Evolutionary conservation across 164 flowering plant genomes (phyloP).

Genomic region (Macadamia tetraphylla): DNA sequence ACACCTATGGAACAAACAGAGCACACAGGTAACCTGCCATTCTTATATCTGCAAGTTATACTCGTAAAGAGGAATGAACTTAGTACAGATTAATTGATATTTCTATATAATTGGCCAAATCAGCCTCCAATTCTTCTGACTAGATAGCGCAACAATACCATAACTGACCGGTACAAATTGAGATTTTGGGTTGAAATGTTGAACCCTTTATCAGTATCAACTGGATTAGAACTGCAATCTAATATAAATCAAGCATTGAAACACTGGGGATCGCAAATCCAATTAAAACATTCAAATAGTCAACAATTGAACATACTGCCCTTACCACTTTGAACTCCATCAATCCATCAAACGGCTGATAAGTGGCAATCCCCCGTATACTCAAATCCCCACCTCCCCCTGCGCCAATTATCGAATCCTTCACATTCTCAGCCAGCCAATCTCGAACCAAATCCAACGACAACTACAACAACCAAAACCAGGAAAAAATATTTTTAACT

Average conservation of each 20-base stretch:
- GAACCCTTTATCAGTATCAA: not conserved
- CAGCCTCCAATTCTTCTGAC: too few species aligned
- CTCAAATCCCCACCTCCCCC: slow-evolving; percentile 36
- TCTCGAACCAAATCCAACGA: slow-evolving; percentile 65
- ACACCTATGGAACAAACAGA: too few species aligned
- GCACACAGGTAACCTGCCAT: too few species aligned
- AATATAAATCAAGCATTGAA: not conserved
- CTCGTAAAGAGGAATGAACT: too few species aligned
- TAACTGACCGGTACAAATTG: not conserved
- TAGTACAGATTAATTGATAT: too few species aligned
- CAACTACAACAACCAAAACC: slow-evolving; percentile 43
- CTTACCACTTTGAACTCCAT: slow-evolving; percentile 78
- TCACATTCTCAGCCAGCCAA: slow-evolving; percentile 59
- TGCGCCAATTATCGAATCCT: slow-evolving; percentile 34
- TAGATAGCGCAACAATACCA: too few species aligned
- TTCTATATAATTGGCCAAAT: too few species aligned
- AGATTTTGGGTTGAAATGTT: not conserved
- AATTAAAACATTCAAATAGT: not conserved
- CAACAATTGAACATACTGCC: not conserved
- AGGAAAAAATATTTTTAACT: not conserved
- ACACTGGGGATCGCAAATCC: not conserved
- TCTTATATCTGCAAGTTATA: too few species aligned
- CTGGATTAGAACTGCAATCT: not conserved
- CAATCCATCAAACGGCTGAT: slow-evolving; percentile 78
- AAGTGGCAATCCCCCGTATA: slow-evolving; percentile 60